Percentiles rank a stretch among this genome's conserved stretches.
Conservation (phyloP, 306 rosid species). For the Hippophae rhamnoides region DNA sequence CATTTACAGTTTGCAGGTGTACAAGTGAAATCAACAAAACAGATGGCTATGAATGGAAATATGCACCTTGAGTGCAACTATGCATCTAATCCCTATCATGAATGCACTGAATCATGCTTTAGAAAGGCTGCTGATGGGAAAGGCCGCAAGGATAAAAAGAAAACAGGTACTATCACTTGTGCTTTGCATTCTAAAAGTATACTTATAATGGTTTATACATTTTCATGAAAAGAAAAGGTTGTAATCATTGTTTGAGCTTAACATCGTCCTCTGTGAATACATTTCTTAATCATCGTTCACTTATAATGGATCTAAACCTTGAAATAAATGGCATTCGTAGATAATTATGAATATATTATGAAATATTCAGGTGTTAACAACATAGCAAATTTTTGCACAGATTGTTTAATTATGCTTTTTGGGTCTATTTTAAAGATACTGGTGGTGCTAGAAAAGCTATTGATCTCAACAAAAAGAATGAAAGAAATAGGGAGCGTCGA, state of each 20-base stretch:
- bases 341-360: too few relatives aligned
- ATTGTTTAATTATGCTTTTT: too few relatives aligned
- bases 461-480: conserved; percentile 37
- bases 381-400: too few relatives aligned
- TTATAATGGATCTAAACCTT: too few relatives aligned
- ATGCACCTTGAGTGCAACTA: conserved; percentile 48
- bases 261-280: too few relatives aligned
- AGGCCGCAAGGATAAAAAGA: conserved; percentile 40
- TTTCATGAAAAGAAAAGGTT: background rate
- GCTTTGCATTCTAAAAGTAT: background rate
- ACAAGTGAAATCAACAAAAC: conserved; percentile 6
- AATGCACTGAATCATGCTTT: conserved; percentile 64
- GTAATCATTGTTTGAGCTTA: too few relatives aligned
- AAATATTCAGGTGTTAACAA: too few relatives aligned
- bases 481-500: conserved; percentile 28
- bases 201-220: background rate
- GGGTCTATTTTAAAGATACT: conserved; percentile 25
- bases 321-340: too few relatives aligned
- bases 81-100: conserved; percentile 78
- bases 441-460: conserved; percentile 29
- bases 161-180: conserved; percentile 31
- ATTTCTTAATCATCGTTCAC: too few relatives aligned
- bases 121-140: conserved; percentile 56
- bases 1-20: conserved; percentile 6
- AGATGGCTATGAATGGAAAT: conserved; percentile 54